Conservation (phyloP, 2,329 filamentous ascomycete genomes). For the Aspergillus fijiensis region DNA sequence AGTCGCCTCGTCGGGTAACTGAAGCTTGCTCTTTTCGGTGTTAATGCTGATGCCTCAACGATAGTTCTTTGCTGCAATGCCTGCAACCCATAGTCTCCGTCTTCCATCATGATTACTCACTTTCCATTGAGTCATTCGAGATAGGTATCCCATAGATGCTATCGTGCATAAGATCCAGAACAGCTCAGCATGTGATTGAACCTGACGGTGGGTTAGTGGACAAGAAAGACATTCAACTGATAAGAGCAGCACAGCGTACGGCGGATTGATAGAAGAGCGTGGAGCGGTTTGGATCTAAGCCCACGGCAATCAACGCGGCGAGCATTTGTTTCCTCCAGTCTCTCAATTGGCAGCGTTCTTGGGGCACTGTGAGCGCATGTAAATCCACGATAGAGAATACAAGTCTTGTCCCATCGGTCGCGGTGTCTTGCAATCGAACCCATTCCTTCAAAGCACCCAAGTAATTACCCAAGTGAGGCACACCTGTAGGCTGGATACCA, state of each 20-base stretch:
- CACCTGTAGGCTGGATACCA: conserved; percentile 92
- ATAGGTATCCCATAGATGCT: conserved; percentile 88
- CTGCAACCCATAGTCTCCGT: background rate
- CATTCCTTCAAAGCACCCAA: conserved; percentile 85
- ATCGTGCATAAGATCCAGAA: conserved; percentile 97
- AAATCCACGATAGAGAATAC: conserved; percentile 89
- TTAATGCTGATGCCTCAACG: conserved; percentile 8
- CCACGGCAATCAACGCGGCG: conserved; percentile 78
- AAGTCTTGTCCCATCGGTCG: conserved; percentile 58
- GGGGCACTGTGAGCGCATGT: conserved; percentile 82
- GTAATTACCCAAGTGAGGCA: conserved; percentile 95
- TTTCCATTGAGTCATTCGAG: conserved; percentile 99
- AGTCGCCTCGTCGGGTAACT: conserved; percentile 59
- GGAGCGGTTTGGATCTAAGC: conserved; percentile 73
- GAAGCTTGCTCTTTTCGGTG: conserved; percentile 65
- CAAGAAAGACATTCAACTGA: background rate
- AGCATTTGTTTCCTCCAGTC: conserved; percentile 70
- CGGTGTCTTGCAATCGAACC: conserved; percentile 72
- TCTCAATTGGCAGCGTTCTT: conserved; percentile 62
- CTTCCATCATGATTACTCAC: conserved; percentile 44
- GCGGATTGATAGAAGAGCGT: conserved; percentile 80
- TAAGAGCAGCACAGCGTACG: conserved; percentile 47
- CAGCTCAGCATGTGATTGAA: conserved; percentile 78
- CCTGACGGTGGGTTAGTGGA: conserved; percentile 46
- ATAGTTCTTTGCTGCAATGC: background rate